phyloP scores from a whole-genome alignment of 1,284 basidiomycete genomes.

The Tylopilus sp. region DNA sequence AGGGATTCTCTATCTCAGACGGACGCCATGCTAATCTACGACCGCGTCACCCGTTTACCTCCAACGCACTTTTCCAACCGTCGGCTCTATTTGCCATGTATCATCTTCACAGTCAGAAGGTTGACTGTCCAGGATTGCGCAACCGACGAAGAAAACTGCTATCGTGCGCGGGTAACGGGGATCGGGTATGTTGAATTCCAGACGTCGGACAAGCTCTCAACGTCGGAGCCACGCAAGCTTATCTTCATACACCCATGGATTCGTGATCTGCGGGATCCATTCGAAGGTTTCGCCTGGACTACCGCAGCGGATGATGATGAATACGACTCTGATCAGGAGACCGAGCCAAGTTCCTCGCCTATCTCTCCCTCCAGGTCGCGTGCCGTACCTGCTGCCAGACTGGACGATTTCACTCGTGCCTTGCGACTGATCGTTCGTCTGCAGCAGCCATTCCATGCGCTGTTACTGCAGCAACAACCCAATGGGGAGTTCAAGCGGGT shows the following conservation, averaged over 20 bases:
- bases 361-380: not conserved
- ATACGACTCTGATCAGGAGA: not conserved
- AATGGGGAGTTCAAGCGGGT: not conserved
- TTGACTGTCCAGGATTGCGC: not conserved
- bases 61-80: not conserved
- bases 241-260: not conserved
- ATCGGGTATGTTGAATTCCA: not conserved
- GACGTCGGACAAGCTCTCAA: not conserved
- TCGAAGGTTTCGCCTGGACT: not conserved
- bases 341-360: not conserved
- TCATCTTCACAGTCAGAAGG: not conserved
- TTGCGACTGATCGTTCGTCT: conserved; percentile 1
- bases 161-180: not conserved
- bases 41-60: not conserved
- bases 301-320: not conserved
- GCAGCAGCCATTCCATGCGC: not conserved
- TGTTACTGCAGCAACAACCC: conserved; percentile 4
- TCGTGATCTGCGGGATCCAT: not conserved
- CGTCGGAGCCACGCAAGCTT: not conserved
- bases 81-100: not conserved
- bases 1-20: not conserved
- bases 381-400: too few relatives aligned
- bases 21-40: not conserved
- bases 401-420: not conserved
- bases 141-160: not conserved